phyloP scores from a whole-genome alignment of 2,329 filamentous ascomycete genomes.

The Colletotrichum falcatum region DNA sequence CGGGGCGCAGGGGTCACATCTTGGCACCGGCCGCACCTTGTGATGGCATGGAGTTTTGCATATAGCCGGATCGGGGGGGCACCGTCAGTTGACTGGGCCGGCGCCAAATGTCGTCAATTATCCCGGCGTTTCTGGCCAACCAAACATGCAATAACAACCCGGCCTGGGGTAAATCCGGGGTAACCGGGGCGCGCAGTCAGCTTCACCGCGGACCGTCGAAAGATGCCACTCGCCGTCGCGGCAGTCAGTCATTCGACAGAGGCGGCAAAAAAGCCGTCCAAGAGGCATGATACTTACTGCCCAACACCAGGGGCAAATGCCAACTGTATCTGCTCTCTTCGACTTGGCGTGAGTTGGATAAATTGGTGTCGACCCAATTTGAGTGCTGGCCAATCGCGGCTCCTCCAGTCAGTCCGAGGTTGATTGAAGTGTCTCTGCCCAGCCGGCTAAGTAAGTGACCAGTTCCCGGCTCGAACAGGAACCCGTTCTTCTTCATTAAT shows the following conservation, averaged over 20 bases:
- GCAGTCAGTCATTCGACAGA: no score
- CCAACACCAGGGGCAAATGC: background rate
- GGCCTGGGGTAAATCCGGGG: background rate
- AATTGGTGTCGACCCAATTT: background rate
- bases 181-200: background rate
- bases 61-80: background rate
- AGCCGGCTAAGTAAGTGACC: background rate
- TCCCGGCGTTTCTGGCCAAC: background rate
- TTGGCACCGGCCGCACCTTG: background rate
- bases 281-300: no score
- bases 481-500: background rate
- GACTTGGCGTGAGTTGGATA: background rate
- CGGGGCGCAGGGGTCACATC: background rate
- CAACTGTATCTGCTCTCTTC: background rate
- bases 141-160: background rate
- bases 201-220: background rate
- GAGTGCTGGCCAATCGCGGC: background rate
- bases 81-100: background rate
- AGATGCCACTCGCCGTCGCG: background rate
- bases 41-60: background rate
- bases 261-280: background rate
- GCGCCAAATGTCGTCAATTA: background rate
- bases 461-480: background rate
- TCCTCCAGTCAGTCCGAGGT: background rate
- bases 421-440: background rate